Conservation (phyloP, 768 basidiomycete species). For the Piloderma croceum region DNA sequence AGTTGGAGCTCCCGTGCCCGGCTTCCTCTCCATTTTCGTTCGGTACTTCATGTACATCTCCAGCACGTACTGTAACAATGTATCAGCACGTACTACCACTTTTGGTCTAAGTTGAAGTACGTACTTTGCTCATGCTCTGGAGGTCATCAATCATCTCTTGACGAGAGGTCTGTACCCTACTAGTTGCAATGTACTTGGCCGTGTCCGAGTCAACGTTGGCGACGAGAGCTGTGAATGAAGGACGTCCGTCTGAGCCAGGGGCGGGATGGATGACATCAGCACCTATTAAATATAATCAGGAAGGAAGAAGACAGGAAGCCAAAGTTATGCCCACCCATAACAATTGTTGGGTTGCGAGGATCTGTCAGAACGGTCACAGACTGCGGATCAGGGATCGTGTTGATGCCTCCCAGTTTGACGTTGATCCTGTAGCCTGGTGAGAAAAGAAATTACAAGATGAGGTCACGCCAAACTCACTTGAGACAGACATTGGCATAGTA, state of each 20-base stretch:
- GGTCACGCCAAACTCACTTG: slow-evolving; percentile 51
- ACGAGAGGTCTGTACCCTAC: slow-evolving; percentile 59
- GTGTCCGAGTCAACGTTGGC: slow-evolving; percentile 72
- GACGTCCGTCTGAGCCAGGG: slow-evolving; percentile 71
- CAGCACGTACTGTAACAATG: slow-evolving; percentile 41
- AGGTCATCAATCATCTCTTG: slow-evolving; percentile 76
- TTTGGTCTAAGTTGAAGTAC: not conserved
- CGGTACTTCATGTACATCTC: slow-evolving; percentile 55
- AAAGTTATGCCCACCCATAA: slow-evolving; percentile 61
- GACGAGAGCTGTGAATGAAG: slow-evolving; percentile 78
- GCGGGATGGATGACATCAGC: slow-evolving; percentile 83
- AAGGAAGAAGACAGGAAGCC: slow-evolving; percentile 8
- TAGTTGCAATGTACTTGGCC: slow-evolving; percentile 64
- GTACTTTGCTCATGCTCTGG: slow-evolving; percentile 54
- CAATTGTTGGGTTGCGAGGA: slow-evolving; percentile 66
- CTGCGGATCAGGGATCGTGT: slow-evolving; percentile 65
- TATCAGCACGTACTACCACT: not conserved
- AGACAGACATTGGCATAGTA: slow-evolving; percentile 79
- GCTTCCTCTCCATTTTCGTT: slow-evolving; percentile 44
- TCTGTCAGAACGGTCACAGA: slow-evolving; percentile 65
- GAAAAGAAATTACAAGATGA: slow-evolving; percentile 2
- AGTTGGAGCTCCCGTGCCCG: slow-evolving; percentile 42
- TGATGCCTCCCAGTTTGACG: slow-evolving; percentile 81
- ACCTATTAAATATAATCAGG: slow-evolving; percentile 32
- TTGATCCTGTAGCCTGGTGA: slow-evolving; percentile 50